Conservation (phyloP, 2,329 filamentous ascomycete species). For the Hyphodiscus sp. region DNA sequence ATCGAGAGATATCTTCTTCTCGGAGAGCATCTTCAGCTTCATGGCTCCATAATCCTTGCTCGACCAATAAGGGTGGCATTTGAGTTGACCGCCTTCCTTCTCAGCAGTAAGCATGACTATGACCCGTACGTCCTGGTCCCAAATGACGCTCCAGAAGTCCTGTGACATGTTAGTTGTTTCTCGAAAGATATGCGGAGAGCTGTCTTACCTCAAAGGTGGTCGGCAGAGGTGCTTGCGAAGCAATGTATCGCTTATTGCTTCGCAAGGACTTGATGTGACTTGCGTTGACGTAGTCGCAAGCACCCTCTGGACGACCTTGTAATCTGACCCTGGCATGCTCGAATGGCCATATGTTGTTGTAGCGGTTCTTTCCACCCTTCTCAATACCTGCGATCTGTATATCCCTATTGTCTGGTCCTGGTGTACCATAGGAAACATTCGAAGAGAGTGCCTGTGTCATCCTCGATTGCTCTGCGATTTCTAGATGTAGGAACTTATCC, state of each 20-base stretch:
- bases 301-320: slow-evolving; percentile 56
- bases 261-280: slow-evolving; percentile 74
- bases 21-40: slow-evolving; percentile 68
- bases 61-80: slow-evolving; percentile 93
- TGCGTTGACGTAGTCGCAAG: slow-evolving; percentile 93
- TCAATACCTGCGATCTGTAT: slow-evolving; percentile 88
- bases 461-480: slow-evolving; percentile 79
- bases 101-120: slow-evolving; percentile 97
- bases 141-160: slow-evolving; percentile 98
- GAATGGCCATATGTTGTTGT: slow-evolving; percentile 96
- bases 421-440: slow-evolving; percentile 46
- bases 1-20: slow-evolving; percentile 75
- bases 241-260: slow-evolving; percentile 91
- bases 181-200: slow-evolving; percentile 2
- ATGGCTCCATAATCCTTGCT: slow-evolving; percentile 71
- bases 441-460: slow-evolving; percentile 76
- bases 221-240: slow-evolving; percentile 87
- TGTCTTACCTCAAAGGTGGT: slow-evolving; percentile 78
- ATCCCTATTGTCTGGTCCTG: slow-evolving; percentile 15
- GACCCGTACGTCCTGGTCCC: slow-evolving; percentile 92
- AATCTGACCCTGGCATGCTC: slow-evolving; percentile 87
- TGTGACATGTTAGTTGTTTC: slow-evolving; percentile 31
- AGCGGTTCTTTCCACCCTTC: slow-evolving; percentile 90
- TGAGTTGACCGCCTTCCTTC: slow-evolving; percentile 84
- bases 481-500: slow-evolving; percentile 76